Base-by-base conservation (phyloP, 1,139 yeast species). In the Suhomyces terraborum region DNA sequence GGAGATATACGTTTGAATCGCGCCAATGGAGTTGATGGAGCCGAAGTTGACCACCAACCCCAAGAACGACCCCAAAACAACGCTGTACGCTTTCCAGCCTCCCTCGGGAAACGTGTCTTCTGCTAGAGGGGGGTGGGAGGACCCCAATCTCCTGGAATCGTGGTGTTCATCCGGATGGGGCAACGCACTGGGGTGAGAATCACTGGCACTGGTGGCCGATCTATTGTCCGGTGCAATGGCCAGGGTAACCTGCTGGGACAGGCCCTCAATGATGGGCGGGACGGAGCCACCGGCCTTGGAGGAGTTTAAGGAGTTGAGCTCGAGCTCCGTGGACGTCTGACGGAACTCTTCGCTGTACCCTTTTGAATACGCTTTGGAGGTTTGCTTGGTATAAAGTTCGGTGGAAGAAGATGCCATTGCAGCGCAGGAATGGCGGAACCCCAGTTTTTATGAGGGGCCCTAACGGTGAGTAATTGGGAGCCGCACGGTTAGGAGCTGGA, bases 41-140 rank as follows among this genome's bases (percentile, higher is more conserved):
- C 72, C 73, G 42, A 66, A 64, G 35, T 54, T 56, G 17, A 63
- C 66, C 12, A 56, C 51, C 20, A 65, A 51, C 3, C 72, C 73
- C 13, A 66, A 38, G 37, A 64, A 64, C 2, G 69, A 62, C 3
- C 73, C 73, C 1, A 65, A 40, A 4, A 67, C 66, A 6, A 66
- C 71, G 19, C 55, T 49, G 41, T 59, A 61, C 7, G 72, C 73
- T 36, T 50, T 53, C 42, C 52, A 41, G 0, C 71, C 72, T 8
- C 70, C 69, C 13, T 58, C 62, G 1, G 62, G 62, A 25, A 40
- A 56, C 28, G 36, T 12, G 17, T 38, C 27, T 22, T 32, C 35
- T 28, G 23, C 13, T 8, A 19, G 10, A 9, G 32, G 17, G 23
- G 22, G 8, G 10, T 28, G 17, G 17, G 23, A 2, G 25, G 25